A percentile compares a stretch with the other conserved stretches of the same genome.
phyloP scores from a whole-genome alignment of 2,329 filamentous ascomycete genomes.

The Emergomyces orientalis region DNA sequence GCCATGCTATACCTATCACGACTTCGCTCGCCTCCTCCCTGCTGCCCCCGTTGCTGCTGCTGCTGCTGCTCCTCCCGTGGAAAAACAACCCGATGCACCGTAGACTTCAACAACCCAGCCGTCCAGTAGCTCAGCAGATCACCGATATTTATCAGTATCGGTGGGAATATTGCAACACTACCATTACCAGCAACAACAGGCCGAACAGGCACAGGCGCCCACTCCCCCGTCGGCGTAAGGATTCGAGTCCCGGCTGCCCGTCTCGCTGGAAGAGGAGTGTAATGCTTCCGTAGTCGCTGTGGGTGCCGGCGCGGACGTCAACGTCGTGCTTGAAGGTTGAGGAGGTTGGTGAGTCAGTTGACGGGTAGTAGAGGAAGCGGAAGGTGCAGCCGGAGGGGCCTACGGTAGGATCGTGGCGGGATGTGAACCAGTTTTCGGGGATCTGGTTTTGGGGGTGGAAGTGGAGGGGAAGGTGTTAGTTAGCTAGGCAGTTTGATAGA shows the following conservation, averaged over 20 bases:
- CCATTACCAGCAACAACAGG: constrained; percentile 43
- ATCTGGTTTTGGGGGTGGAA: constrained; percentile 26
- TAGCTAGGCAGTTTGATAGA: not conserved
- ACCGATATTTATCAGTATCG: constrained; percentile 63
- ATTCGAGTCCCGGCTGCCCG: constrained; percentile 81
- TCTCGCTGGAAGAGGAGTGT: constrained; percentile 73
- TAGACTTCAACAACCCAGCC: constrained; percentile 73
- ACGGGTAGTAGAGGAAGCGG: constrained; percentile 65
- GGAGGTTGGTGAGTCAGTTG: constrained; percentile 38
- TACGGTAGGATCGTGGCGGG: constrained; percentile 46
- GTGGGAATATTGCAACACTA: constrained; percentile 49
- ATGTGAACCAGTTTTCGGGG: constrained; percentile 48
- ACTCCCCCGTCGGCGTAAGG: constrained; percentile 47
- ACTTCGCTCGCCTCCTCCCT: constrained; percentile 12
- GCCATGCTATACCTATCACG: constrained; percentile 48
- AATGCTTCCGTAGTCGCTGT: constrained; percentile 71
- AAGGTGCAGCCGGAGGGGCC: constrained; percentile 52
- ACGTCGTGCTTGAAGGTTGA: constrained; percentile 39
- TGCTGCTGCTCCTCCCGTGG: constrained; percentile 32
- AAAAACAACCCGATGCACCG: constrained; percentile 82
- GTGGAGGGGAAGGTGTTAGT: constrained; percentile 3
- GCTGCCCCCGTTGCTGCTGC: not conserved
- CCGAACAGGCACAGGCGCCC: constrained; percentile 59
- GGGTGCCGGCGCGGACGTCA: constrained; percentile 79
- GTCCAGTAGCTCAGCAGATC: constrained; percentile 81